Conservation (phyloP, 2,329 filamentous ascomycete genomes). For the Helotiales sp. region DNA sequence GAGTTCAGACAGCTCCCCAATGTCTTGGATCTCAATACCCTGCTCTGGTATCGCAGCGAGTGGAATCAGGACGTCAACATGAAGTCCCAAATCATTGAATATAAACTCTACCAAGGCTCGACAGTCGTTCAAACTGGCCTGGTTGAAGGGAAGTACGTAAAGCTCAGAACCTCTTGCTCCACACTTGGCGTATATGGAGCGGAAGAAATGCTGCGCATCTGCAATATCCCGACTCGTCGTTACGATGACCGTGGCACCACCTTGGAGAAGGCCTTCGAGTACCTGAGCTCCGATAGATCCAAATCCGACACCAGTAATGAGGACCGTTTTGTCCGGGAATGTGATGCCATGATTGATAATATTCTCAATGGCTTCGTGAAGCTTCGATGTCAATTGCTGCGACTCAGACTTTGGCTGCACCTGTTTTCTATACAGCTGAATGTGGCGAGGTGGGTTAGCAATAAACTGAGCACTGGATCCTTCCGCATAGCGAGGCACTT, state of each 20-base stretch:
- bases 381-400: background rate
- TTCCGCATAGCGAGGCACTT: background rate
- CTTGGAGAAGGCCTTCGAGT: constrained; percentile 74
- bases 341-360: background rate
- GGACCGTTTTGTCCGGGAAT: constrained; percentile 18
- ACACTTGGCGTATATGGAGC: constrained; percentile 91
- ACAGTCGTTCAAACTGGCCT: constrained; percentile 94
- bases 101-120: constrained; percentile 91
- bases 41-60: constrained; percentile 97
- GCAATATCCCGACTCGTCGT: constrained; percentile 97
- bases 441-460: no score
- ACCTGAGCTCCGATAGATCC: constrained; percentile 39
- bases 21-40: constrained; percentile 88
- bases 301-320: constrained; percentile 40
- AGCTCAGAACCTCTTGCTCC: constrained; percentile 90
- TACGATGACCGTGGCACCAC: constrained; percentile 91
- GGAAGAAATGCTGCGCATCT: constrained; percentile 95
- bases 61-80: constrained; percentile 89
- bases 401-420: constrained; percentile 70
- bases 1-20: constrained; percentile 94
- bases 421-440: no score
- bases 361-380: background rate
- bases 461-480: constrained; percentile 60
- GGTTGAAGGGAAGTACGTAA: constrained; percentile 95
- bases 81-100: constrained; percentile 95